Conservation (phyloP, 2,329 filamentous ascomycete species). For the Diaporthe velutina region DNA sequence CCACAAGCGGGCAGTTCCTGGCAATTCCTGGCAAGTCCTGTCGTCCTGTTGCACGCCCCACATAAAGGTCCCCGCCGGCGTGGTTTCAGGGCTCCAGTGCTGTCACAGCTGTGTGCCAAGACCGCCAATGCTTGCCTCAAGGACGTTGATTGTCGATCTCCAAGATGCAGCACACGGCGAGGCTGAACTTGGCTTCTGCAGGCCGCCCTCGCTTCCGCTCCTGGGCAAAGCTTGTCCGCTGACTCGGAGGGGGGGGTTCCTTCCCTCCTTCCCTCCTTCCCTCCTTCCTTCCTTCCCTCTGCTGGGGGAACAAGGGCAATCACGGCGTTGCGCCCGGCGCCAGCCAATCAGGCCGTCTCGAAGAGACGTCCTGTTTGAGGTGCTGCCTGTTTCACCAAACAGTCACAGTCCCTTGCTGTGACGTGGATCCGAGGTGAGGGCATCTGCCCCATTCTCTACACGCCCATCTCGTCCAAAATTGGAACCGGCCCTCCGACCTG, state of each 20-base stretch:
- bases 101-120: constrained; percentile 39
- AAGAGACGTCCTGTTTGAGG: constrained; percentile 1
- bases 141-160: constrained; percentile 14
- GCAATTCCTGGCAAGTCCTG: not conserved
- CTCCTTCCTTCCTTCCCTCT: not conserved
- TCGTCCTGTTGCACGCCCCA: constrained; percentile 12
- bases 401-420: constrained; percentile 18
- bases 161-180: not conserved
- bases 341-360: not conserved
- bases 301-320: not conserved
- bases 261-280: no score
- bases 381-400: constrained; percentile 14
- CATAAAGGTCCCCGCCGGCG: constrained; percentile 10
- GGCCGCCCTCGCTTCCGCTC: constrained; percentile 7
- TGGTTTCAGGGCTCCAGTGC: constrained; percentile 35
- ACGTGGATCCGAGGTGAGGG: constrained; percentile 2
- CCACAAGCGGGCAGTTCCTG: not conserved
- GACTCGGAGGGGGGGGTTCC: not conserved
- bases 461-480: constrained; percentile 17
- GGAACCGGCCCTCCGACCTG: not conserved
- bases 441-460: not conserved
- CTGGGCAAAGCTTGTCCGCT: constrained; percentile 26
- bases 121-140: constrained; percentile 28
- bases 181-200: constrained; percentile 18
- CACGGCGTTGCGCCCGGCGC: not conserved